Evolutionary conservation across 768 basidiomycete species (phyloP), one percentile per base, ranked within the genome.

Genomic region (Mycena vitilis): DNA sequence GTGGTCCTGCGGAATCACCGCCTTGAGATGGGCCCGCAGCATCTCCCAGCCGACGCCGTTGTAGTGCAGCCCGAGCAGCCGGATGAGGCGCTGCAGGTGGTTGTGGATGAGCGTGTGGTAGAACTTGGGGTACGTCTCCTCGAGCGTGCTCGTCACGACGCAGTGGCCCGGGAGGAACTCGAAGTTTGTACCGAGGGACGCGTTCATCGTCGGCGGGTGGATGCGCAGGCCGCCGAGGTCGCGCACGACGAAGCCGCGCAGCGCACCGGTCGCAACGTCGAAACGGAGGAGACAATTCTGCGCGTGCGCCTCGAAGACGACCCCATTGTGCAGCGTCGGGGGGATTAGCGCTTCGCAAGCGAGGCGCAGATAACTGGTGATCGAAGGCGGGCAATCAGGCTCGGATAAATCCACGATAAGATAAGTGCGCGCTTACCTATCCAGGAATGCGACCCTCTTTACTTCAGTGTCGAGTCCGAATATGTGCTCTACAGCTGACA

Each of bases 81-180:
- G 82, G 23, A 86, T 86, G 37, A 89, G 74, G 22, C 87, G 84
- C 74, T 89, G 88, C 23, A 88, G 77, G 67, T 89, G 88, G 75
- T 87, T 88, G 74, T 88, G 87, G 20, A 89, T 78, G 57, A 88
- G 84, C 1, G 87, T 88, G 73, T 88, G 87, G 71, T 89, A 88
- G 73, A 88, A 85, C 69, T 87, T 88, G 12, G 85, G 83, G 58
- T 84, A 87, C 1, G 82, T 84, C 65, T 88, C 87, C 66, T 85
- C 83, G 22, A 85, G 68, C 2, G 84, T 81, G 42, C 76, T 70
- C 0, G 86, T 85, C 18, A 81, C 82, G 58, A 88, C 81, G 71
- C 85, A 87, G 75, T 89, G 87, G 2, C 81, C 82, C 11, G 85
- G 84, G 48, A 88, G 78, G 74, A 88, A 88, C 42, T 82, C 76